These are phyloP conservation scores for Rhodotorula glutinis DNA, from an alignment of 1,284 basidiomycete genomes.

Conservation along the genomic window DNA sequence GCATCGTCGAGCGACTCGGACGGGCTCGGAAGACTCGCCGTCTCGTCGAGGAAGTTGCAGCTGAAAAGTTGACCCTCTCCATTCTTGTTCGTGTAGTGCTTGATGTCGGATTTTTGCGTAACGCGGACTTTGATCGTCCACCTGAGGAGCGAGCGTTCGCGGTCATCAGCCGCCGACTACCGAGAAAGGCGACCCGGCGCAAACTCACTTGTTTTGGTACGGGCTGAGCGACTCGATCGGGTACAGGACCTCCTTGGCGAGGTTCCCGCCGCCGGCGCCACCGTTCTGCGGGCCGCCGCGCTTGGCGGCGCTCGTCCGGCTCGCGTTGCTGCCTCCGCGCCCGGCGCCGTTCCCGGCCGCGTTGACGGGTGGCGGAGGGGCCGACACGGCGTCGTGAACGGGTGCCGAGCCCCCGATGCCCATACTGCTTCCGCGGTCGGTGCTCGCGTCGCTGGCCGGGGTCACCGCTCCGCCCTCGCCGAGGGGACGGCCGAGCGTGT, in stretches of 20 bases:
- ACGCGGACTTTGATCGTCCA: conserved; percentile 98
- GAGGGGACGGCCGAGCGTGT: neutral
- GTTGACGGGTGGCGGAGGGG: neutral
- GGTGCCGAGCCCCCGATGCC: neutral
- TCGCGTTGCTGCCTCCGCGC: conserved; percentile 35
- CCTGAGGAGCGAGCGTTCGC: conserved; percentile 39
- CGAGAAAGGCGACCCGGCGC: neutral
- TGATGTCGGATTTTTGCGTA: conserved; percentile 83
- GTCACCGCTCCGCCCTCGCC: too few relatives aligned
- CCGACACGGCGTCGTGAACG: conserved; percentile 3
- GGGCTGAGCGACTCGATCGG: conserved; percentile 95
- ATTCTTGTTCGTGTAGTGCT: conserved; percentile 79
- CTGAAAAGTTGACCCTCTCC: conserved; percentile 97
- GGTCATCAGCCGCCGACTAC: conserved; percentile 6
- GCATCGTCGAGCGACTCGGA: neutral
- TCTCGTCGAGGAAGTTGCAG: conserved; percentile 90
- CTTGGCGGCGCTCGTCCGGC: conserved; percentile 31
- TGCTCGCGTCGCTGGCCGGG: neutral
- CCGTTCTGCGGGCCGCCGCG: conserved; percentile 21
- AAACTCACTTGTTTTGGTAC: conserved; percentile 80
- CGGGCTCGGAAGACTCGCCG: conserved; percentile 49
- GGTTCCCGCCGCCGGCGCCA: conserved; percentile 6
- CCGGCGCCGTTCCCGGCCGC: neutral
- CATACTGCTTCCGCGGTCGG: too few relatives aligned
- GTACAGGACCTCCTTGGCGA: conserved; percentile 55